Conservation (phyloP, 768 basidiomycete genomes). For the Kwoniella dendrophila region DNA sequence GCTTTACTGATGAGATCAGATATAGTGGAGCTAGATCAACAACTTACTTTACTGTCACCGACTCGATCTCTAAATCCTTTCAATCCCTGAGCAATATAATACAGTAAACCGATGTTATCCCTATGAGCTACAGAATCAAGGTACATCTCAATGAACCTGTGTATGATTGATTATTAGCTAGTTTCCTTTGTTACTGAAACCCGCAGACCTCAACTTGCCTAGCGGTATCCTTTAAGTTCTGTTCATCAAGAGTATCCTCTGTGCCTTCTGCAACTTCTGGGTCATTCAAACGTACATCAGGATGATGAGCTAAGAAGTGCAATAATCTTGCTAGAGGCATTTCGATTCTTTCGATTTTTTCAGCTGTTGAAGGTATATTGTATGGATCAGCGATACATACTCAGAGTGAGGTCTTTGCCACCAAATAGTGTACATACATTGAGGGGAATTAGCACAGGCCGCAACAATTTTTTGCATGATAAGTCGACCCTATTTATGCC, state of each 20-base stretch:
- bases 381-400: background rate
- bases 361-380: constrained; percentile 57
- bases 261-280: constrained; percentile 52
- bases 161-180: background rate
- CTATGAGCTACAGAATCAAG: constrained; percentile 71
- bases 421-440: constrained; percentile 18
- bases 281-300: constrained; percentile 75
- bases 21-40: constrained; percentile 3
- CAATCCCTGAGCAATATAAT: constrained; percentile 74
- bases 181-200: background rate
- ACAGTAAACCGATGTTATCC: constrained; percentile 84
- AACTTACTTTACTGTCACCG: constrained; percentile 66
- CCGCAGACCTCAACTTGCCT: constrained; percentile 63
- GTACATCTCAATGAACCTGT: constrained; percentile 86
- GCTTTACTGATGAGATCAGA: background rate
- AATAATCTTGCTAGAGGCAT: constrained; percentile 81
- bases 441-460: constrained; percentile 9
- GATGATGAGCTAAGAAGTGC: constrained; percentile 88
- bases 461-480: constrained; percentile 23
- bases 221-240: constrained; percentile 71
- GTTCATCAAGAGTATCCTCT: constrained; percentile 10
- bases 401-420: background rate
- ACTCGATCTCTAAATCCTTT: constrained; percentile 85
- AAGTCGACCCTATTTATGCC: constrained; percentile 19
- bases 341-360: constrained; percentile 72